phyloP scores from a whole-genome alignment of 352 stramenopile species.

The Globisporangium nodosum region DNA sequence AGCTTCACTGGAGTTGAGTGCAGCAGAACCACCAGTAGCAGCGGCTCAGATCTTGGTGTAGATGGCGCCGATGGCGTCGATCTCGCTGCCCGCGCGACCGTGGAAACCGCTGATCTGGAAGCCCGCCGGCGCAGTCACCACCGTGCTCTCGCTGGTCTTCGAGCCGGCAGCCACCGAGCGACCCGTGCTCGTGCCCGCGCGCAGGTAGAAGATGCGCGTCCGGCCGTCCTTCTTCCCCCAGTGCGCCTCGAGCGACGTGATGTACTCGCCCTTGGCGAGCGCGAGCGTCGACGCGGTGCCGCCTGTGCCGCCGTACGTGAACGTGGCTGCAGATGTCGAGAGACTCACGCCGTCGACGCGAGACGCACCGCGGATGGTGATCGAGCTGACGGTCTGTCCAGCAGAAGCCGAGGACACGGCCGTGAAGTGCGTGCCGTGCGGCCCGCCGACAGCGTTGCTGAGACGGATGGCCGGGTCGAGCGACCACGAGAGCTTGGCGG shows the following conservation, averaged over 20 bases:
- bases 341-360: constrained; percentile 40
- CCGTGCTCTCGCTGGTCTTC: constrained; percentile 24
- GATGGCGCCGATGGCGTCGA: constrained; percentile 39
- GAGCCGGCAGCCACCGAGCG: constrained; percentile 25
- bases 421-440: constrained; percentile 35
- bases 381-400: constrained; percentile 22
- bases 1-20: too few relatives aligned
- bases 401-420: constrained; percentile 20
- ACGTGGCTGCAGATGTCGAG: constrained; percentile 11
- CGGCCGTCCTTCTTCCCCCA: constrained; percentile 31
- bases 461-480: constrained; percentile 21
- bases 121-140: constrained; percentile 24
- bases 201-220: constrained; percentile 43
- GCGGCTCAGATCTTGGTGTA: constrained; percentile 31
- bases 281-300: constrained; percentile 29
- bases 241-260: constrained; percentile 40
- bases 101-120: constrained; percentile 51
- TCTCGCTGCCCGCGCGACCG: constrained; percentile 27
- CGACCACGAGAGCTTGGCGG: constrained; percentile 33
- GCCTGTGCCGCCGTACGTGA: constrained; percentile 33
- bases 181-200: constrained; percentile 27
- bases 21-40: background rate
- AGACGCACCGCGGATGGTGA: constrained; percentile 23
- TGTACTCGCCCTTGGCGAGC: constrained; percentile 31
- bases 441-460: constrained; percentile 30